Conservation (phyloP, 495 filamentous ascomycete genomes). For the Hypoxylon lienhwacheense region DNA sequence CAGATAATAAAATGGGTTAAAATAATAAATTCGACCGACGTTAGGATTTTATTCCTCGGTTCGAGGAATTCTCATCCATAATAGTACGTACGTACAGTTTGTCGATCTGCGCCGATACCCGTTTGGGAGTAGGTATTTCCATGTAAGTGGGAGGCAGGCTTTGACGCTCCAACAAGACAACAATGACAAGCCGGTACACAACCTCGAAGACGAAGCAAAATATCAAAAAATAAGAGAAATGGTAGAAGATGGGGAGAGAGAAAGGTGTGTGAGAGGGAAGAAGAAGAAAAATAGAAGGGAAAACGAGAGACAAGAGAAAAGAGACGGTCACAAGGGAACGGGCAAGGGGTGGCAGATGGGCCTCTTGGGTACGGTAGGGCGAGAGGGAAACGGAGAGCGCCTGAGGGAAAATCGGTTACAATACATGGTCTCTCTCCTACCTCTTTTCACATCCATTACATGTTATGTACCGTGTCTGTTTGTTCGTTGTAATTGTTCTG, state of each 20-base stretch:
- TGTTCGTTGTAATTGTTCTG: no score
- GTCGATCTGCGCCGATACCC: constrained; percentile 25
- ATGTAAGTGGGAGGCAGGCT: constrained; percentile 25
- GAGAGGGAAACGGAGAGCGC: constrained; percentile 26
- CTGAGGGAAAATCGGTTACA: constrained; percentile 32
- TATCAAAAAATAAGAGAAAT: constrained; percentile 17
- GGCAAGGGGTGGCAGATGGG: constrained; percentile 49
- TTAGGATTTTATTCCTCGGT: constrained; percentile 3
- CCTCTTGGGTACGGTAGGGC: constrained; percentile 39
- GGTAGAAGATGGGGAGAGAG: constrained; percentile 11
- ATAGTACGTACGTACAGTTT: constrained; percentile 20
- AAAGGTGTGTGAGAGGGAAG: constrained; percentile 22
- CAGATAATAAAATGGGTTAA: not conserved
- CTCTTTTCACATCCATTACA: no score
- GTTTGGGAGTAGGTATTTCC: constrained; percentile 37
- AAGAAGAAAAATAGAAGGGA: constrained; percentile 9
- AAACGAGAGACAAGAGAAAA: constrained; percentile 31
- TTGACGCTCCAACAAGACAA: constrained; percentile 14
- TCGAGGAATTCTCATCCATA: constrained; percentile 13
- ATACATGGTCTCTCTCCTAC: constrained; percentile 38
- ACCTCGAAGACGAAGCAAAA: constrained; percentile 10
- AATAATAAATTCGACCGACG: not conserved
- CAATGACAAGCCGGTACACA: constrained; percentile 9
- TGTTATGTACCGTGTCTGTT: constrained; percentile 21
- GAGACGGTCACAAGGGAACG: constrained; percentile 37